Base-by-base conservation (phyloP, 495 filamentous ascomycete genomes). In the Articulospora tetracladia region DNA sequence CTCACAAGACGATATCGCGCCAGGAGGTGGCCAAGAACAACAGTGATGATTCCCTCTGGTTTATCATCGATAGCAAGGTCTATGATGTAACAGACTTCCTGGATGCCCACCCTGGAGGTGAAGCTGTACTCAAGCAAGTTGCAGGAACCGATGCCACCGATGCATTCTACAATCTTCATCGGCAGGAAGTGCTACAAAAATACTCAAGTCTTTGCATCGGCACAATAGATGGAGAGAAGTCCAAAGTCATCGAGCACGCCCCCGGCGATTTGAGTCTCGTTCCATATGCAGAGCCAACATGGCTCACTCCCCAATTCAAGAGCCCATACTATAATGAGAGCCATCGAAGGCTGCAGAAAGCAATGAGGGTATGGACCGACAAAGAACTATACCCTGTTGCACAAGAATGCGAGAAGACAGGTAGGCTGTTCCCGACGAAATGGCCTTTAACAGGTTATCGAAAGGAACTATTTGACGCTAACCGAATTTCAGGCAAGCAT, bases 81-180 rank as follows among this genome's bases (percentile, higher is more conserved):
- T 97, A 97, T 78, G 93, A 97, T 74, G 87, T 94, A 47, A 89
- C 90, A 46, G 92, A 95, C 57, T 96, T 97, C 73, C 77, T 93
- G 57, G 90, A 93, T 77, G 92, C 92, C 58, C 93, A 97, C 68
- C 92, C 92, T 20, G 92, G 93, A 63, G 91, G 91, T 67, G 83
- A 87, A 63, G 83, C 87, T 55, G 91, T 95, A 44, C 86, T 96
- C 30, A 81, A 89, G 47, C 92, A 93, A 74, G 88, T 92, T 53
- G 91, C 88, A 41, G 91, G 91, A 71, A 82, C 82, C 68, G 91
- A 96, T 74, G 91, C 90, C 28, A 97, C 92, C 55, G 79, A 84
- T 44, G 90, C 88, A 59, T 97, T 95, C 79, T 94, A 97, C 72
- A 93, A 93, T 71, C 89, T 97, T 39, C 93, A 97, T 76, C 84